Conservation (phyloP, 768 basidiomycete genomes). For the Kwoniella botswanensis region DNA sequence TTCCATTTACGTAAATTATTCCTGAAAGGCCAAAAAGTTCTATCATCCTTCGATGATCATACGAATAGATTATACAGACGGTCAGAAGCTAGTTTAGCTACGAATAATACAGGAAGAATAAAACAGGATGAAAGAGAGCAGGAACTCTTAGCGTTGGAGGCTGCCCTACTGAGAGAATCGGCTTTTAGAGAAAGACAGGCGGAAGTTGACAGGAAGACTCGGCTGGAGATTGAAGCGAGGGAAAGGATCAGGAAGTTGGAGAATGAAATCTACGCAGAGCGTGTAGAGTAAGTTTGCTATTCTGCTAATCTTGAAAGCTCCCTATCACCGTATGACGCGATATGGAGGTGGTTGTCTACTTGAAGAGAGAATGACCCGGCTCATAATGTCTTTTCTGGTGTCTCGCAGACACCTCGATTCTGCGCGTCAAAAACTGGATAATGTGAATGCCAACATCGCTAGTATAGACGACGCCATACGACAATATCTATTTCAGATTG, state of each 20-base stretch:
- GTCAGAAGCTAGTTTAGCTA: constrained; percentile 10
- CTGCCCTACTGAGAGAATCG: constrained; percentile 34
- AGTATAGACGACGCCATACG: constrained; percentile 34
- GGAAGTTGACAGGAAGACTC: constrained; percentile 21
- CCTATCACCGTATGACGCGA: neutral
- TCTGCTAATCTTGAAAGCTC: neutral
- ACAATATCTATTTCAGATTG: constrained; percentile 35
- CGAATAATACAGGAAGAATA: neutral
- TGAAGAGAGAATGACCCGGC: neutral
- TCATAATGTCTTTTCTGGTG: neutral
- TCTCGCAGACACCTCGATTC: constrained; percentile 9
- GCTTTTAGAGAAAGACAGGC: constrained; percentile 36
- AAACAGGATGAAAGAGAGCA: constrained; percentile 26
- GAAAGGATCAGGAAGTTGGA: constrained; percentile 31
- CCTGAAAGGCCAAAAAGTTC: constrained; percentile 34
- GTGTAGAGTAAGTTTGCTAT: constrained; percentile 29
- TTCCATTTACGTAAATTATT: constrained; percentile 41
- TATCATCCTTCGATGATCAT: constrained; percentile 10
- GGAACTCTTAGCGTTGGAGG: constrained; percentile 32
- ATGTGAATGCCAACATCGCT: constrained; percentile 19
- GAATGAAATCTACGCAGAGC: constrained; percentile 38
- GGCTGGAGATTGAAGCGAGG: constrained; percentile 30
- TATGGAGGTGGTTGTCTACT: too few relatives aligned
- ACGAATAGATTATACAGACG: neutral
- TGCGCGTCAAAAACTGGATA: constrained; percentile 24